These are phyloP conservation scores for Solanum tarijense DNA, from an alignment of 257 asterid genomes.

Conservation along the genomic window DNA sequence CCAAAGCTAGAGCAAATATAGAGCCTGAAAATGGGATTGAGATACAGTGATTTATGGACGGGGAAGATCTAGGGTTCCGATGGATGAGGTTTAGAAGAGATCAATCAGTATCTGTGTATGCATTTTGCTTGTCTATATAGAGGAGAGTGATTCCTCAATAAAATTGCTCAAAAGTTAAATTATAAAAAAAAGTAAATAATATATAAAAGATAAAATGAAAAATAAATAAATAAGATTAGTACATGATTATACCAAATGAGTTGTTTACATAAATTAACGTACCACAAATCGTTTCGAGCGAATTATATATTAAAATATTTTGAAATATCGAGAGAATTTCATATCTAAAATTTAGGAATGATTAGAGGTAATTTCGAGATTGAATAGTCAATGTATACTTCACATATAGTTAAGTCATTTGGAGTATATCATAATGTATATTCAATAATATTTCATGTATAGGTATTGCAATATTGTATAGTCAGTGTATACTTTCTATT, in stretches of 20 bases:
- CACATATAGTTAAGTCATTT: too few species aligned
- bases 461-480: background rate
- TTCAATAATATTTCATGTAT: background rate
- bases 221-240: too few species aligned
- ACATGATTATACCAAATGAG: background rate
- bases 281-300: background rate
- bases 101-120: background rate
- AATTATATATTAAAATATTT: too few species aligned
- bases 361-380: background rate
- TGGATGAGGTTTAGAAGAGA: background rate
- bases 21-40: background rate
- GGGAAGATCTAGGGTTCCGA: background rate
- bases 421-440: background rate
- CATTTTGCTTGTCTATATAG: background rate
- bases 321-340: too few species aligned
- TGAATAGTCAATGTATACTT: too few species aligned
- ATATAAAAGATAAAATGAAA: background rate
- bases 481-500: background rate
- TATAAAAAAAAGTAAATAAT: background rate
- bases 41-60: background rate
- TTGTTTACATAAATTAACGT: background rate
- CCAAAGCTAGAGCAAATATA: background rate
- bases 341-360: too few species aligned
- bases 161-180: background rate
- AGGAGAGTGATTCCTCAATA: background rate